Evolutionary conservation across 805 yeast genomes (phyloP), one percentile per base, ranked within the genome.

Genomic region (Candida insectorum): DNA sequence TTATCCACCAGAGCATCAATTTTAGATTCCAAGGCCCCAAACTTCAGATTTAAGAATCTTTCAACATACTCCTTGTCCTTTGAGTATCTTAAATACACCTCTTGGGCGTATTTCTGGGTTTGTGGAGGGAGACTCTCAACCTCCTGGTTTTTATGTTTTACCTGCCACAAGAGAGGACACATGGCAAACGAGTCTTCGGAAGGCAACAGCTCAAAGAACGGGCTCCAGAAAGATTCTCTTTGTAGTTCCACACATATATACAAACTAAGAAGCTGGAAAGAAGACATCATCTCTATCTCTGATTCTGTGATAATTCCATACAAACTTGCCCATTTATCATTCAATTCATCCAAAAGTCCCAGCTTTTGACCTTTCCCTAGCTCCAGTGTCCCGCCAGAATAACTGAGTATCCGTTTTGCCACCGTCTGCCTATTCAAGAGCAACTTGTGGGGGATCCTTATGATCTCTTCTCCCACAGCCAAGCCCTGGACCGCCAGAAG

Each of bases 151-250:
- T 61, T 50, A 3, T 58, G 41, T 12, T 52, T 34, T 0, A 64
- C 50, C 11, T 65, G 44, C 95, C 95, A 85, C 1, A 71, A 59
- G 24, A 85, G 56, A 1, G 96, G 96, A 2, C 80, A 65, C 0
- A 66, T 41, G 0, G 45, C 44, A 34, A 86, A 72, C 26, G 81
- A 88, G 0, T 58, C 50, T 10, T 62, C 38, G 0, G 61, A 49
- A 0, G 96, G 96, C 37, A 86, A 66, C 43, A 77, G 71, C 21
- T 71, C 68, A 8, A 85, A 54, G 51, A 85, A 85, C 0, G 86
- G 85, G 26, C 54, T 50, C 94, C 94, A 86, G 48, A 67, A 78
- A 0, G 16, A 4, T 14, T 50, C 55, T 30, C 81, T 52, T 23
- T 47, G 48, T 2, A 35, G 43, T 43, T 79, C 85, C 11, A 74